Percentiles rank a stretch among this genome's conserved stretches.
Conservation (phyloP, 805 yeast genomes). For the Sugiyamaella marilandica region DNA sequence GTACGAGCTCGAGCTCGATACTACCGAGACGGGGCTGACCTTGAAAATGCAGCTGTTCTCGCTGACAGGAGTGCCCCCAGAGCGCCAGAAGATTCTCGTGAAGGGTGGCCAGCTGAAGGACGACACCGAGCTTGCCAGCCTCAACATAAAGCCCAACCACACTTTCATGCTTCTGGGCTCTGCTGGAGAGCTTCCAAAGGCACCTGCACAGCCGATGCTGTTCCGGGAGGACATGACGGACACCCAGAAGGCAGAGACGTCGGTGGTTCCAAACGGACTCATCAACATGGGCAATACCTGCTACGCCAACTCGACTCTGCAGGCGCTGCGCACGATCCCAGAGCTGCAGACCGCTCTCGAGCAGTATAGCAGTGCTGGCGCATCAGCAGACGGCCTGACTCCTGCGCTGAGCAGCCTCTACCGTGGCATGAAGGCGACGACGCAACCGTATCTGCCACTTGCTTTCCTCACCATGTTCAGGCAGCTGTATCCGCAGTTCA, state of each 20-base stretch:
- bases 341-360: constrained; percentile 46
- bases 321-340: constrained; percentile 45
- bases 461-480: constrained; percentile 54
- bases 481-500: constrained; percentile 77
- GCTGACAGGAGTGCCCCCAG: constrained; percentile 76
- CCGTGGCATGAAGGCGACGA: constrained; percentile 28
- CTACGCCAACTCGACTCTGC: constrained; percentile 67
- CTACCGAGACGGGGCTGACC: constrained; percentile 51
- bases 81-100: constrained; percentile 83
- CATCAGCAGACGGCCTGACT: constrained; percentile 12
- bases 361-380: constrained; percentile 29
- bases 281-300: constrained; percentile 73
- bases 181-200: constrained; percentile 57
- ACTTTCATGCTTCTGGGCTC: constrained; percentile 88
- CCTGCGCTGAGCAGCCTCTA: constrained; percentile 30
- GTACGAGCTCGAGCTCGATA: constrained; percentile 52
- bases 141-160: constrained; percentile 60
- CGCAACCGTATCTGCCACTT: constrained; percentile 59
- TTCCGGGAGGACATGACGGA: constrained; percentile 67
- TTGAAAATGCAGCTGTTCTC: constrained; percentile 67
- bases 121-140: constrained; percentile 48
- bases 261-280: constrained; percentile 56
- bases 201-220: constrained; percentile 44
- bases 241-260: constrained; percentile 36
- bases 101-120: constrained; percentile 85